These are phyloP conservation scores for Pinus tabuliformis DNA, from an alignment of 75 land plant species.

Conservation along the genomic window DNA sequence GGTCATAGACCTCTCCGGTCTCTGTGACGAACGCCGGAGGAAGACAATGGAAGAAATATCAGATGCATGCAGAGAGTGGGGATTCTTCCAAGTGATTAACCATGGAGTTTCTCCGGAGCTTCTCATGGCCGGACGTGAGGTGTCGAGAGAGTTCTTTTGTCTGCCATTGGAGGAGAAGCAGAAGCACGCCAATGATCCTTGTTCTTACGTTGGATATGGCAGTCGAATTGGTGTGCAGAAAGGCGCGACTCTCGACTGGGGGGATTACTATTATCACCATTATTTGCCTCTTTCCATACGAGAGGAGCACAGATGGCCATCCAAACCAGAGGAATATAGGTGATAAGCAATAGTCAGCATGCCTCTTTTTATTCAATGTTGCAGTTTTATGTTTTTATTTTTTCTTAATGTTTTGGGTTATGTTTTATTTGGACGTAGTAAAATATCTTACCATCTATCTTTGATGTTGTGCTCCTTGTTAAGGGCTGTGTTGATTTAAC, in stretches of 20 bases:
- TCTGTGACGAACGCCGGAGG: conserved; percentile 8
- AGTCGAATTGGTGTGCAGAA: conserved; percentile 21
- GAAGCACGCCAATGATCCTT: conserved; percentile 13
- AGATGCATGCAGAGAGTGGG: conserved; percentile 26
- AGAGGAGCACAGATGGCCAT: conserved; percentile 22
- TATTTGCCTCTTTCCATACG: conserved; percentile 11
- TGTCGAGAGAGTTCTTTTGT: conserved; percentile 23
- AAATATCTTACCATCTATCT: too few species aligned
- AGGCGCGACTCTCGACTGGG: conserved; percentile 32
- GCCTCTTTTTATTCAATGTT: neutral
- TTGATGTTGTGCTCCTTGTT: too few species aligned
- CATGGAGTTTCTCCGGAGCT: conserved; percentile 5
- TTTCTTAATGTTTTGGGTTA: too few species aligned
- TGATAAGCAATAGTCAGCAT: neutral
- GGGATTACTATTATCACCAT: conserved; percentile 26
- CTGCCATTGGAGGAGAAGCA: conserved; percentile 37
- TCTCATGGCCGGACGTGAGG: neutral
- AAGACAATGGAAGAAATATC: conserved; percentile 14
- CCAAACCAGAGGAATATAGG: conserved; percentile 21
- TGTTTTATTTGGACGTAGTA: too few species aligned
- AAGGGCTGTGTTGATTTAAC: too few species aligned
- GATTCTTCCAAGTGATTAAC: conserved; percentile 26
- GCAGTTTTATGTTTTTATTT: neutral
- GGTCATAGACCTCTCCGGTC: conserved; percentile 21
- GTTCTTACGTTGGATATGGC: conserved; percentile 26